Evolutionary conservation across 2,329 filamentous ascomycete genomes (phyloP), one percentile per base, ranked within the genome.

Genomic region (Aspergillus sp.): DNA sequence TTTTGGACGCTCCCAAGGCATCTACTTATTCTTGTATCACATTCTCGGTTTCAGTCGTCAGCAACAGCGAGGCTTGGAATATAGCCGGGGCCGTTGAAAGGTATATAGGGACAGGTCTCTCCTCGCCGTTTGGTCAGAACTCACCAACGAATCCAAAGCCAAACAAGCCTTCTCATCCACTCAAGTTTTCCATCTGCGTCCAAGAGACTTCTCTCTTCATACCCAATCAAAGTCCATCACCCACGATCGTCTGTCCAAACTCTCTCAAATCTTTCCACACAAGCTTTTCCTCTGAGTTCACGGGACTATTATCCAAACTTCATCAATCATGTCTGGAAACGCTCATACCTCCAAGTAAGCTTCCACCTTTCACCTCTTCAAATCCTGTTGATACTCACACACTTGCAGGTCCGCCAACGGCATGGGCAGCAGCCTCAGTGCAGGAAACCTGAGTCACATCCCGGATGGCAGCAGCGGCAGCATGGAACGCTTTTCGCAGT

Each of bases 401-500:
- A 17, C 5, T 8, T 15, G 8, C 53, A 70, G 66, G 19, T 58
- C 59, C 17, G 39, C 63, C 55, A 73, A 71, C 41, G 66, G 69
- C 27, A 60, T 60, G 76, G 60, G 41, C 42, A 64, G 42, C 39
- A 58, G 66, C 32, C 66, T 73, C 36, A 73, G 64, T 30, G 67
- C 68, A 53, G 67, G 59, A 51, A 71, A 73, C 25, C 53, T 74
- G 49, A 68, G 60, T 52, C 67, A 72, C 57, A 52, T 74, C 8
- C 70, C 70, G 15, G 64, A 70, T 15, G 61, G 61, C 21, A 66
- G 66, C 58, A 68, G 38, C 38, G 59, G 64, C 57, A 68, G 59
- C 56, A 64, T 71, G 11, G 70, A 73, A 23, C 68, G 70, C 48
- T 74, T 69, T 39, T 64, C 65, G 11, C 66, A 70, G 32, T 64